phyloP scores from a whole-genome alignment of 306 rosid species.

The Malus sylvestris region DNA sequence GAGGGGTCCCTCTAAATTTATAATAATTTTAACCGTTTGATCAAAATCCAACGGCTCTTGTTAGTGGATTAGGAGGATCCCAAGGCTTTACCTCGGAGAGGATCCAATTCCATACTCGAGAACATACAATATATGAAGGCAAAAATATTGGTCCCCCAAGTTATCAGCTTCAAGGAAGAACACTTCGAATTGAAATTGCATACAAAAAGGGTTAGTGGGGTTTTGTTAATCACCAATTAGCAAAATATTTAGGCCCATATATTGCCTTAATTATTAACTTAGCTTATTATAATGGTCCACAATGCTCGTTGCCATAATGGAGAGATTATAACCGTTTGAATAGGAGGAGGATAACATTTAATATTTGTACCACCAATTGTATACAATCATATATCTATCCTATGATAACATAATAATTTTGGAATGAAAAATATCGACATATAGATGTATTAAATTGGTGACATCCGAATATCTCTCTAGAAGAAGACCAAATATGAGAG shows the following conservation, averaged over 20 bases:
- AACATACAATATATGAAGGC: background rate
- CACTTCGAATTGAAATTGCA: background rate
- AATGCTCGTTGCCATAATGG: background rate
- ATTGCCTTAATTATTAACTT: conserved; percentile 15
- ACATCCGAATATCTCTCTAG: background rate
- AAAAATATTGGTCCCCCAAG: conserved; percentile 9
- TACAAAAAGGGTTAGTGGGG: conserved; percentile 32
- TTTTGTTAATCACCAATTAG: conserved; percentile 17
- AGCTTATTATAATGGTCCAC: conserved; percentile 36
- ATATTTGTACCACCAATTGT: no score
- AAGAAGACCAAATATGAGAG: background rate
- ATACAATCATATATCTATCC: no score
- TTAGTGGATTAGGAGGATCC: no score
- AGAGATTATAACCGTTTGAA: background rate
- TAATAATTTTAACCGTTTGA: no score
- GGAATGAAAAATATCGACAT: no score
- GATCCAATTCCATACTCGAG: background rate
- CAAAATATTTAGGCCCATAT: conserved; percentile 14
- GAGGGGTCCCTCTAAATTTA: no score
- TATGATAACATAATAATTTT: background rate
- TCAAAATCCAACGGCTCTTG: no score
- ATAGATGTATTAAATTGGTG: no score
- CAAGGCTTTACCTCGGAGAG: rapidly evolving
- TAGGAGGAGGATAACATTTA: background rate
- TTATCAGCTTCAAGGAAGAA: background rate